Base-by-base conservation (phyloP, 768 basidiomycete genomes). In the Xerocomellus chrysenteron region DNA sequence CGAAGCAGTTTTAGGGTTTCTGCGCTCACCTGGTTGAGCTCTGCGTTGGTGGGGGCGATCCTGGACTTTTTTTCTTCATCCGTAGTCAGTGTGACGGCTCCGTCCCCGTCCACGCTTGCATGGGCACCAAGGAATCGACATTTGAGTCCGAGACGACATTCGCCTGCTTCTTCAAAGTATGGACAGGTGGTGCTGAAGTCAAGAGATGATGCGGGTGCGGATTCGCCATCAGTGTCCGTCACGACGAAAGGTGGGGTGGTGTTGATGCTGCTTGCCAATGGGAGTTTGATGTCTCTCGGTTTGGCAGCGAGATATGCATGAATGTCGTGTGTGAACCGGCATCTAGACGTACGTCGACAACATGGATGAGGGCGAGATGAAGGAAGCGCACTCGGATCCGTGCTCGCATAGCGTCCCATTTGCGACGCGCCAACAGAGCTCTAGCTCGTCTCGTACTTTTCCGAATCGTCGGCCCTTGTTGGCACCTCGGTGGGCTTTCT, bases 81-180 rank as follows among this genome's bases (percentile, higher is more conserved):
- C 7, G 74, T 73, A 0, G 79, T 57, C 1, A 88, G 65, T 26
- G 70, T 69, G 16, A 82, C 62, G 2, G 71, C 59, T 2, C 82
- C 84, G 14, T 75, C 72, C 16, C 77, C 78, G 33, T 79, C 75
- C 36, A 74, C 72, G 17, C 67, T 73, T 12, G 88, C 74, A 70
- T 99, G 96, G 4, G 82, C 86, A 13, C 88, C 87, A 6, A 97
- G 80, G 73, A 90, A 97, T 2, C 97, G 85, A 69, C 97, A 99
- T 70, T 94, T 92, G 71, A 90, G 86, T 12, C 94, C 97, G 16
- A 71, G 61, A 41, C 72, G 69, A 53, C 70, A 71, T 54, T 68
- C 67, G 0, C 63, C 65, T 43, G 67, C 65, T 49, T 71, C 71
- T 19, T 68, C 64, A 26, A 70, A 71, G 30, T 44, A 53, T 24